Evolutionary conservation across 2,329 filamentous ascomycete genomes (phyloP), one percentile per base, ranked within the genome.

Genomic region (Huntiella abstrusa): DNA sequence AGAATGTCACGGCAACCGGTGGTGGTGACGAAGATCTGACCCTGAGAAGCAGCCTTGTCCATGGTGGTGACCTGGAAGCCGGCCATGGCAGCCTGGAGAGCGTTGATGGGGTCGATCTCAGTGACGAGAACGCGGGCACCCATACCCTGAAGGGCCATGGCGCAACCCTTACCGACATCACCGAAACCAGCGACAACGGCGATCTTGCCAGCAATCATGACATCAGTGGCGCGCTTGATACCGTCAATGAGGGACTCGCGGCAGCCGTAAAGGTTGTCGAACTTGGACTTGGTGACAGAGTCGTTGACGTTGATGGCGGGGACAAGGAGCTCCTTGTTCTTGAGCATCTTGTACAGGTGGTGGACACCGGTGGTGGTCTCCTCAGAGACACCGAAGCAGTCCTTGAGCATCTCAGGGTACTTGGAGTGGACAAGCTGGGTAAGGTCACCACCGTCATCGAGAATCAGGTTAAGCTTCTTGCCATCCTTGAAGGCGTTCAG

Each of bases 201-300:
- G 60, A 95, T 78, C 82, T 98, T 96, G 66, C 91, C 91, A 62
- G 91, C 91, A 74, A 96, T 88, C 91, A 98, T 98, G 68, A 96
- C 91, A 73, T 98, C 88, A 66, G 91, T 98, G 59, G 91, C 88
- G 72, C 88, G 88, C 83, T 96, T 98, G 80, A 98, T 96, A 66
- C 91, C 91, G 66, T 98, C 91, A 60, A 98, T 80, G 59, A 98
- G 82, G 54, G 88, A 95, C 74, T 96, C 91, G 64, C 86, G 81
- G 85, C 91, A 96, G 62, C 91, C 88, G 77, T 96, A 98, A 55
- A 96, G 72, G 80, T 98, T 98, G 78, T 96, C 91, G 66, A 98
- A 98, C 78, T 98, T 98, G 70, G 86, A 94, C 81, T 96, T 98
- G 68, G 91, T 98, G 63, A 98, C 88, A 51, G 83, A 87, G 79